phyloP scores from a whole-genome alignment of 192 early-diverging fungal species.

The Coemansia sp. region DNA sequence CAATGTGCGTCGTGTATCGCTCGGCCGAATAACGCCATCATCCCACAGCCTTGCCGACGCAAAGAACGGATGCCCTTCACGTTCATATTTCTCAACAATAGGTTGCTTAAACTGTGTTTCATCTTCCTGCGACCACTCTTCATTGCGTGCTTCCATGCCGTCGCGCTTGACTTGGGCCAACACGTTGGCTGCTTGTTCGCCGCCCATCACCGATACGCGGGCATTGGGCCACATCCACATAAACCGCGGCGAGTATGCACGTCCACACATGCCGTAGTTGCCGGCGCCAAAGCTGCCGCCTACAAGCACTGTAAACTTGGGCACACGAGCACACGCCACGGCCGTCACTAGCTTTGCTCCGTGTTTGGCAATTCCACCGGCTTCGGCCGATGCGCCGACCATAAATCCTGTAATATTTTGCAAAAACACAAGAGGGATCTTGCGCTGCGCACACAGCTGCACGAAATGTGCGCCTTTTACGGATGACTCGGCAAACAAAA shows the following conservation, averaged over 20 bases:
- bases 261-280: slow-evolving; percentile 98
- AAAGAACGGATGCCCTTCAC: slow-evolving; percentile 95
- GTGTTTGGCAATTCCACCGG: slow-evolving; percentile 96
- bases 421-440: slow-evolving; percentile 87
- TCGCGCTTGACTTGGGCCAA: slow-evolving; percentile 85
- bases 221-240: slow-evolving; percentile 96
- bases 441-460: slow-evolving; percentile 84
- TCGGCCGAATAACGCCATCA: slow-evolving; percentile 91
- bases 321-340: slow-evolving; percentile 88
- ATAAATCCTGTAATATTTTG: slow-evolving; percentile 98
- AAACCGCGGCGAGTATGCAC: slow-evolving; percentile 90
- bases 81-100: slow-evolving; percentile 82
- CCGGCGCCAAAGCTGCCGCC: slow-evolving; percentile 80
- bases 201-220: slow-evolving; percentile 96
- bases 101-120: slow-evolving; percentile 82
- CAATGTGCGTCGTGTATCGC: slow-evolving; percentile 83
- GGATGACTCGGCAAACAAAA: slow-evolving; percentile 90
- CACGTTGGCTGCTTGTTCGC: slow-evolving; percentile 92
- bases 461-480: slow-evolving; percentile 96
- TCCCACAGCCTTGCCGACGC: slow-evolving; percentile 88
- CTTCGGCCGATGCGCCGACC: slow-evolving; percentile 92
- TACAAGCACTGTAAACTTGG: slow-evolving; percentile 87
- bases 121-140: slow-evolving; percentile 73
- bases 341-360: slow-evolving; percentile 96
- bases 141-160: slow-evolving; percentile 73